A percentile compares a stretch with the other conserved stretches of the same genome.
Conservation (phyloP, 352 stramenopile genomes). For the Poterioochromonas sp. region DNA sequence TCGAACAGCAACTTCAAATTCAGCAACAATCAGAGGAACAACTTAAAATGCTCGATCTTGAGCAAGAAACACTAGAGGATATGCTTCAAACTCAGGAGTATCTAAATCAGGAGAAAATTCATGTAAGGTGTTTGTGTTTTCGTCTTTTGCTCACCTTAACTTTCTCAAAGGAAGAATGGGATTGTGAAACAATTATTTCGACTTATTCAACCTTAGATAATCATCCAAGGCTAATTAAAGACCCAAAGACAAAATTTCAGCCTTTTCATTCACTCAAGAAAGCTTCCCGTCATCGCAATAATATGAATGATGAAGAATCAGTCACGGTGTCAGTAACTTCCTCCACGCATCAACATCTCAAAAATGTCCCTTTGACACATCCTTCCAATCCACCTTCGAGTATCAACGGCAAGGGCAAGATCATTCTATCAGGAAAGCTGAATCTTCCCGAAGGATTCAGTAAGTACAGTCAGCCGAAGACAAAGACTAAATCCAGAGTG, state of each 20-base stretch:
- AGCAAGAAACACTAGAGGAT: conserved; percentile 49
- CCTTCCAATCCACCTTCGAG: not conserved
- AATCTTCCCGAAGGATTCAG: conserved; percentile 9
- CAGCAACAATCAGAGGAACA: not conserved
- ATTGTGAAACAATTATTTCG: conserved; percentile 93
- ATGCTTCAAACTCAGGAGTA: conserved; percentile 59
- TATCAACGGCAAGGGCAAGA: not conserved
- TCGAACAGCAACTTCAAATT: not conserved
- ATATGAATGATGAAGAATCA: not conserved
- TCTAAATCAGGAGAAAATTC: conserved; percentile 47
- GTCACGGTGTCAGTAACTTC: not conserved
- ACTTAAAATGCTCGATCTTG: conserved; percentile 36
- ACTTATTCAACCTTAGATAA: conserved; percentile 97
- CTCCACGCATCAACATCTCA: not conserved
- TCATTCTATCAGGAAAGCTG: conserved; percentile 14
- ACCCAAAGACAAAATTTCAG: conserved; percentile 42
- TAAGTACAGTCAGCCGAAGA: not conserved
- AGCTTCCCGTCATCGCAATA: not conserved
- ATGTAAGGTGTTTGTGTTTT: too few relatives aligned
- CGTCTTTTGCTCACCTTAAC: too few relatives aligned
- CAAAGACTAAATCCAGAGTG: not conserved
- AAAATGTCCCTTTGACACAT: not conserved
- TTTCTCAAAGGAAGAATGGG: too few relatives aligned
- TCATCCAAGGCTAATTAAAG: conserved; percentile 81
- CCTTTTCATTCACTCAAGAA: not conserved